Evolutionary conservation across 352 stramenopile species (phyloP), one percentile per base, ranked within the genome.

Genomic region (Pythium coloratum): DNA sequence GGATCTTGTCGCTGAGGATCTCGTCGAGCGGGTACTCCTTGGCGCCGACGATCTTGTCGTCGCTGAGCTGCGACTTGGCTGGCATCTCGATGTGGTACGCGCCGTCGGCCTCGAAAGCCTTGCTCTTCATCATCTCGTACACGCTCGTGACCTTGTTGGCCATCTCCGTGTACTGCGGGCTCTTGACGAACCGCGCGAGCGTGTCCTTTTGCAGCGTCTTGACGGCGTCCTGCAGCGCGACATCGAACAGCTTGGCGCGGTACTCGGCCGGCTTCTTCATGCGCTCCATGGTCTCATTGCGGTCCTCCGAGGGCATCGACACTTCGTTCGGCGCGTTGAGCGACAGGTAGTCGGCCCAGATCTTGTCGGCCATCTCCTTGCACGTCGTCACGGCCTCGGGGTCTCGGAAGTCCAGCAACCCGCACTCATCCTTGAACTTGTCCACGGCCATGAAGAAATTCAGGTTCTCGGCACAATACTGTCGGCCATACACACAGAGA

Each of bases 361-460:
- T 94, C 60, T 85, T 82, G 53, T 92, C 86, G 12, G 84, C 84
- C 82, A 94, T 91, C 65, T 91, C 84, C 58, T 91, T 91, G 71
- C 82, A 92, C 38, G 84, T 92, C 64, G 81, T 83, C 54, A 91
- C 77, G 7, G 82, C 86, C 68, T 92, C 84, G n/a, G 78, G 75
- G 68, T 92, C 86, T 64, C 84, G 78, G 67, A 94, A 92, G 64
- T 92, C 83, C 26, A 92, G 72, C 28, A 94, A 73, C 7, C 77
- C 78, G 55, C 84, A 91, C 65, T 89, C 80, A 58, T 94, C 86
- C 62, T 94, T 92, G 73, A 92, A 92, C 59, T 92, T 92, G 71
- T 92, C 86, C 1, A 92, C 86, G 2, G 86, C 86, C 86, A 94
- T 92, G 72, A 94, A 91, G 71, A 94, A 91, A 55, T 92, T 92